Conservation (phyloP, 106 monocot genomes). For the Chionographis japonica region DNA sequence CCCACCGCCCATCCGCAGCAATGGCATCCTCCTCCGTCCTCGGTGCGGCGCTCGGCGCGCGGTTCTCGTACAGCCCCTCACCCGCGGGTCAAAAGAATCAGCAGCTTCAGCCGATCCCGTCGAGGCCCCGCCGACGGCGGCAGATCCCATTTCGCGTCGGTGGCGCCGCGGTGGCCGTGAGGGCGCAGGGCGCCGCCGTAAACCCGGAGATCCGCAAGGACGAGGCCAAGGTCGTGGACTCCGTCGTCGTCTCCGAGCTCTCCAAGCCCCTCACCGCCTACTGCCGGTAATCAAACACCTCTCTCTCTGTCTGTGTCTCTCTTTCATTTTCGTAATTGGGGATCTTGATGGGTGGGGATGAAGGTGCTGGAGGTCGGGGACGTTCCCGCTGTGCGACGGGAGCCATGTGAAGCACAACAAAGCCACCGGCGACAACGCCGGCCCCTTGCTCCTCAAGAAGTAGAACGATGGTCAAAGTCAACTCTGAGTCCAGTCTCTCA, state of each 20-base stretch:
- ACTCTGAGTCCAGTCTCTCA: no score
- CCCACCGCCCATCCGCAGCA: no score
- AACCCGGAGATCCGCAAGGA: slow-evolving; percentile 81
- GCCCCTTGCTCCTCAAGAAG: slow-evolving; percentile 87
- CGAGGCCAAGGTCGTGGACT: slow-evolving; percentile 85
- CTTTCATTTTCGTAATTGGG: not conserved
- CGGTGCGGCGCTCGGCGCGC: no score
- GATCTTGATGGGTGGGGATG: not conserved
- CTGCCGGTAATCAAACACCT: slow-evolving; percentile 55
- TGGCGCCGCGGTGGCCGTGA: slow-evolving; percentile 10
- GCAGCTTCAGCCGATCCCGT: no score
- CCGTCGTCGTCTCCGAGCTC: slow-evolving; percentile 62
- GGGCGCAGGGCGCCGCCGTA: slow-evolving; percentile 49
- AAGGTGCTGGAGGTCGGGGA: slow-evolving; percentile 96
- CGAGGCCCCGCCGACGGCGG: not conserved
- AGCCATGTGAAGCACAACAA: slow-evolving; percentile 98
- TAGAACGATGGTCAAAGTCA: slow-evolving; percentile 4
- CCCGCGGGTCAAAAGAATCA: no score
- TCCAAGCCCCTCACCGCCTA: slow-evolving; percentile 85
- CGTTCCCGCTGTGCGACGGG: slow-evolving; percentile 92
- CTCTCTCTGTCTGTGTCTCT: not conserved
- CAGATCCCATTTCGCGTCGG: not conserved
- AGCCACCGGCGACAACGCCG: slow-evolving; percentile 86
- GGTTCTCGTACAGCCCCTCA: no score
- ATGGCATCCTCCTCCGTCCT: no score